Evolutionary conservation across 345 rosid species (phyloP), one percentile per base, ranked within the genome.

Genomic region (Dimocarpus longan): DNA sequence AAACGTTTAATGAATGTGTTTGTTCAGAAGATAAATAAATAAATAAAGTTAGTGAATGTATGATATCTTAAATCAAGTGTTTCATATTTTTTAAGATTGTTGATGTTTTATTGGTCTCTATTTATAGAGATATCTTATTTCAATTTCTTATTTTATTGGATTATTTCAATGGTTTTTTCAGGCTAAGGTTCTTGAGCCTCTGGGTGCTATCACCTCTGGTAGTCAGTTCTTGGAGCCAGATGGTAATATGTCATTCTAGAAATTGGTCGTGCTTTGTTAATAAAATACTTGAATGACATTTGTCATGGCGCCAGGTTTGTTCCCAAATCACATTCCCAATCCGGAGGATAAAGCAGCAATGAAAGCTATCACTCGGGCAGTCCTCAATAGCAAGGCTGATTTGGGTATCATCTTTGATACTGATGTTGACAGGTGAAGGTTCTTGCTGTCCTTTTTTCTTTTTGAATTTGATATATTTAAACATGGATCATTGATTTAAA

Each of bases 191-290:
- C 98, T 96, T 18, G 95, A 93, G 88, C 98, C 98, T 83, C 87
- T 96, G 28, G 99, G 99, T 24, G 98, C 99, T 78, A 77, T 85
- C 57, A 92, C 97, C 76, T 85, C 92, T 68, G 99, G 99, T 26
- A 93, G 98, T 87, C 98, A 96, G 81, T 96, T 94, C 87, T 84
- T 96, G 86, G 98, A 96, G 83, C 99, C 99, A 77, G 97, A 94
- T 87, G 99, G 98, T 94, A 84, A 80, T 71, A 43, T 62, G 52
- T 54, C 48, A 28, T 44, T 73, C 68, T 9, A 62, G 76, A 75
- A 68, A 28, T 78, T 77, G 42, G 37, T 64, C 65, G 65, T 54
- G 42, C 71, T 54, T 80, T 69, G 48, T 43, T 80, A 15, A 78
- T 10, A 24, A 72, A 72, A n/a, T 40, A 26, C 44, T 70, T 16